Base-by-base conservation (phyloP, 164 flowering plant species). In the Kingdonia uniflora region DNA sequence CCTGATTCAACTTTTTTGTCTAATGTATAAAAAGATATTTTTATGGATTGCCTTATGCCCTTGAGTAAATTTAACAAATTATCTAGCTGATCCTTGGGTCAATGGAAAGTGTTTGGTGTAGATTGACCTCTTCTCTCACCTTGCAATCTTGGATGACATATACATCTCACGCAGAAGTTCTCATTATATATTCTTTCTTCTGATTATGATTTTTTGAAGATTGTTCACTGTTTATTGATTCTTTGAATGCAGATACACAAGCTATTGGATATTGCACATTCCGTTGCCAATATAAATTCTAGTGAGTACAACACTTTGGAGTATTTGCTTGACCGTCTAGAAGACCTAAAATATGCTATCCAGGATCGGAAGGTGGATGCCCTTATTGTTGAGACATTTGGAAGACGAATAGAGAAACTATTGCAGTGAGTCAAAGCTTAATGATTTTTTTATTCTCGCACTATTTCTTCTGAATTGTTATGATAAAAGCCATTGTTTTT, bases 331-430 rank as follows among this genome's bases (percentile, higher is more conserved):
- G 77, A 75, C 22, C 77, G 70, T 57, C 66, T 86, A 40, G 92
- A 84, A 40, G 85, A 82, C 46, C 77, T 92, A 14, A 85, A 88
- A 64, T 82, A 81, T 71, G 79, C 77, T 49, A 80, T 86, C 59
- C 89, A 84, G 61, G 85, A 81, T 48, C 77, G 91, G 68, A 84
- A 86, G 66, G 91, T 80, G 67, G 95, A 92, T 73, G 95, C 91
- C 29, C 95, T 92, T 54, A 74, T 85, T 55, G 84, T 92, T 20
- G 95, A 88, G 71, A 92, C 99, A 17, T 92, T 92, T 75, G 99
- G 99, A 62, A 76, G 89, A 60, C 87, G 97, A 20, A 82, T 88
- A 66, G 97, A 88, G 74, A 92, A 84, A 66, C 70, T 92, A 53
- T 50, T 92, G 63, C 89, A 83, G 97, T 88, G 68, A 88, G 95